Base-by-base conservation (phyloP, 371 early-diverging fungal genomes). In the Mucor saturninus region DNA sequence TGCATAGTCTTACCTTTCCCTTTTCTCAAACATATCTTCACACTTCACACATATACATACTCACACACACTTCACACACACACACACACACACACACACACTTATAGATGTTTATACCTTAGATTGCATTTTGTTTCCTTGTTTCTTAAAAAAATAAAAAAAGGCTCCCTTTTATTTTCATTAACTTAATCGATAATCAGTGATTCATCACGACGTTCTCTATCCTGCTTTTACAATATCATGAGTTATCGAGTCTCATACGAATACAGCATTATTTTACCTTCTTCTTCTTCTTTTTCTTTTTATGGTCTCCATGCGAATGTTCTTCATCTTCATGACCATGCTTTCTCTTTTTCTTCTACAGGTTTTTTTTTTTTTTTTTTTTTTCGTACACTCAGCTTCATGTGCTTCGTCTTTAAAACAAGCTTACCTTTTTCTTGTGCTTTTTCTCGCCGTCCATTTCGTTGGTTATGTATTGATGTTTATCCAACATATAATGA, bases 301-400 rank as follows among this genome's bases (percentile, higher is more conserved):
- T 86, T 52, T 80, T 76, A 54, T 86, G 82, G 30, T 83, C 82
- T 38, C 76, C 75, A 43, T 83, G 80, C 30, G 62, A 65, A 45
- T 79, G 81, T n/a, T 79, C 80, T 40, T 84, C 84, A 42, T 82
- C 84, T 2, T 76, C 86, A 72, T 86, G 78, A 7, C 81, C 85
- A 58, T 86, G 84, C 61, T 79, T 84, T 78, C 87, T 81, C 71
- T 86, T 86, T 81, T 86, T 86, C 72, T 86, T 86, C 87, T 86
- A 59, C 50, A 55, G 21, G 21, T 21, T 21, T 21, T 21, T 21
- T 21, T 21, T 21, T 21, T 21, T 21, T 21, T 21, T 21, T 21
- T 21, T 21, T 21, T 21, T 21, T 21, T 21, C 21, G 21, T 21
- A 21, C 21, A 21, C 21, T 21, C 21, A 21, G 21, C 21, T 21